Evolutionary conservation across 1,284 basidiomycete species (phyloP).

Genomic region (Boletus mariae): DNA sequence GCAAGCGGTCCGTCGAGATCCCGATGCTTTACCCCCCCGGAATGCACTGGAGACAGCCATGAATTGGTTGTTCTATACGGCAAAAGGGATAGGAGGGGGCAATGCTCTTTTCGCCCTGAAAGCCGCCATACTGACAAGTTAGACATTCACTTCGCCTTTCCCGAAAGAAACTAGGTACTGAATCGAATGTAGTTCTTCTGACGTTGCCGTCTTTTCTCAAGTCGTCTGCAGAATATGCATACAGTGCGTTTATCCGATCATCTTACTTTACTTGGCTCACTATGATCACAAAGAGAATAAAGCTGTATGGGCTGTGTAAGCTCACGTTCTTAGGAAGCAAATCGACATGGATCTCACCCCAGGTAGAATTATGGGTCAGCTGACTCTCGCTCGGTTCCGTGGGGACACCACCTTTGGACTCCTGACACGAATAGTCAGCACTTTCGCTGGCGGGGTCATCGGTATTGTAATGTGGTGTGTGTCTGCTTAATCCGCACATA

Average conservation of each 20-base stretch:
- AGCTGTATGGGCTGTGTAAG: slow-evolving; percentile 56
- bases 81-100: slow-evolving; percentile 46
- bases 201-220: slow-evolving; percentile 59
- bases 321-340: background rate
- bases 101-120: slow-evolving; percentile 77
- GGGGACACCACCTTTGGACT: slow-evolving; percentile 77
- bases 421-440: slow-evolving; percentile 59
- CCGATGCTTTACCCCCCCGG: slow-evolving; percentile 68
- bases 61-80: slow-evolving; percentile 42
- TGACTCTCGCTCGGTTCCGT: slow-evolving; percentile 65
- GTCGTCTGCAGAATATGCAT: slow-evolving; percentile 54
- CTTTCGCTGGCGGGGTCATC: slow-evolving; percentile 65
- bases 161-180: background rate
- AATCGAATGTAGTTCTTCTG: slow-evolving; percentile 44
- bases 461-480: slow-evolving; percentile 71
- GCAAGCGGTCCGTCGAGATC: slow-evolving; percentile 57
- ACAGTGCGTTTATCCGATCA: slow-evolving; percentile 40
- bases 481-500: background rate
- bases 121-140: slow-evolving; percentile 65
- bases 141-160: slow-evolving; percentile 3
- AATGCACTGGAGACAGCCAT: slow-evolving; percentile 53
- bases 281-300: slow-evolving; percentile 41
- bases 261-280: slow-evolving; percentile 1
- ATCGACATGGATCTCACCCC: background rate
- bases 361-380: slow-evolving; percentile 65